Base-by-base conservation (phyloP, 495 filamentous ascomycete species). In the Parathielavia appendiculata region DNA sequence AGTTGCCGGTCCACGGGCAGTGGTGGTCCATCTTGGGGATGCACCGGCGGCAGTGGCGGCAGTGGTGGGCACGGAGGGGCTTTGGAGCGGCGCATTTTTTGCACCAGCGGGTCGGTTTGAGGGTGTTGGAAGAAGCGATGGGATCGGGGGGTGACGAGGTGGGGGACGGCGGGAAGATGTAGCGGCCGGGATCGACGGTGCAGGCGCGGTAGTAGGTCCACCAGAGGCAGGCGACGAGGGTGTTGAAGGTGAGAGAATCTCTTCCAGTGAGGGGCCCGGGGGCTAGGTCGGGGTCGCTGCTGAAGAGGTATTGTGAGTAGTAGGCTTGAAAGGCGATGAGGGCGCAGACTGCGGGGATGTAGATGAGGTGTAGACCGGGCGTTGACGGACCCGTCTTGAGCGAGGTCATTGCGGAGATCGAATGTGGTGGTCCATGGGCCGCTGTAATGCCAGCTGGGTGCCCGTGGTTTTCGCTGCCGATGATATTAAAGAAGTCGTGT, bases 11-110 rank as follows among this genome's bases (percentile, higher is more conserved):
- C 93, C 93, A 98, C 0, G 93, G 92, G 67, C 93, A 98, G 74
- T 98, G 93, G 72, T 98, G 93, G 76, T 98, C 93, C 95, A 98
- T 97, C 69, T 89, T 91, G 1, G 91, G 88, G 58, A 97, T 86
- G 72, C 93, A 98, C 82, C 88, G 86, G 64, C 79, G 77, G 73
- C 93, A 98, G 48, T 81, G 83, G 62, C 87, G 88, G 77, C 93
- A 98, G 75, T 98, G 93, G 75, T 98, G 95, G 41, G 91, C 82
- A 51, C 93, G 79, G 8, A 88, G 88, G 11, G 95, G 90, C 64
- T 97, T 97, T 17, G 80, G 82, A 13, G 84, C 82, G 47, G 85
- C 75, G 68, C 93, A 98, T 72, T 89, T 96, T 65, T 84, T 85
- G 71, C 93, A 98, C 90, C 90, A 97, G 36, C 76, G 60, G 47